Conservation (phyloP, 2,329 filamentous ascomycete species). For the Metarhizium guizhouense region DNA sequence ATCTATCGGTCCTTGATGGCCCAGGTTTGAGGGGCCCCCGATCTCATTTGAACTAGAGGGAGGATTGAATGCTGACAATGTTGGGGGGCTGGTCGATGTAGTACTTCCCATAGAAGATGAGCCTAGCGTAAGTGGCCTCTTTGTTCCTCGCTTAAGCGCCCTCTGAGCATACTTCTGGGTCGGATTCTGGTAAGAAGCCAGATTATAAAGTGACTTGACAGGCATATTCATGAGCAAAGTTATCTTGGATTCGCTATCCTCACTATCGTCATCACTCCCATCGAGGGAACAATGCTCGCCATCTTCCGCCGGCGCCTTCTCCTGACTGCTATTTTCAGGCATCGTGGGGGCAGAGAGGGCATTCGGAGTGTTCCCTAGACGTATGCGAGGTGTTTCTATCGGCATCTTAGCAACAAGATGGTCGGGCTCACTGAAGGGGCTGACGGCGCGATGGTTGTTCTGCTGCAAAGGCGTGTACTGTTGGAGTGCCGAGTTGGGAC, state of each 20-base stretch:
- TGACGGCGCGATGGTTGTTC: slow-evolving; percentile 43
- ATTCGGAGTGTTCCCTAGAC: slow-evolving; percentile 17
- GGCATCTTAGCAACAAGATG: slow-evolving; percentile 18
- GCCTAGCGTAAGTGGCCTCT: slow-evolving; percentile 9
- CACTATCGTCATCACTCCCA: slow-evolving; percentile 15
- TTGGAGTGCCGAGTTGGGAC: slow-evolving; percentile 14
- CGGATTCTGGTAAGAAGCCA: slow-evolving; percentile 48
- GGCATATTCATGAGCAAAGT: slow-evolving; percentile 25
- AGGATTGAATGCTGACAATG: neutral
- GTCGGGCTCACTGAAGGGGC: slow-evolving; percentile 23
- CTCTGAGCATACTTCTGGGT: slow-evolving; percentile 42
- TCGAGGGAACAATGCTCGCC: slow-evolving; percentile 10
- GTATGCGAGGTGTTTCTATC: slow-evolving; percentile 15
- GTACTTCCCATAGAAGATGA: slow-evolving; percentile 1
- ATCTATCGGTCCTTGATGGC: neutral
- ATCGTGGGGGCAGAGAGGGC: slow-evolving; percentile 10
- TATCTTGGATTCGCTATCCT: slow-evolving; percentile 19
- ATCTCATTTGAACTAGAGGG: neutral
- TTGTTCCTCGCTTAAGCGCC: slow-evolving; percentile 27
- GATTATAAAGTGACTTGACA: slow-evolving; percentile 40
- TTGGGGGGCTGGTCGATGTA: neutral
- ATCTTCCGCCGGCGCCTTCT: slow-evolving; percentile 9
- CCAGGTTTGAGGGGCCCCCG: neutral
- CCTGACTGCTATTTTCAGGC: slow-evolving; percentile 6
- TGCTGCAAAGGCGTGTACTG: slow-evolving; percentile 45